Evolutionary conservation across 2,329 filamentous ascomycete genomes (phyloP), one percentile per base, ranked within the genome.

Genomic region (Graphilbum fragrans): DNA sequence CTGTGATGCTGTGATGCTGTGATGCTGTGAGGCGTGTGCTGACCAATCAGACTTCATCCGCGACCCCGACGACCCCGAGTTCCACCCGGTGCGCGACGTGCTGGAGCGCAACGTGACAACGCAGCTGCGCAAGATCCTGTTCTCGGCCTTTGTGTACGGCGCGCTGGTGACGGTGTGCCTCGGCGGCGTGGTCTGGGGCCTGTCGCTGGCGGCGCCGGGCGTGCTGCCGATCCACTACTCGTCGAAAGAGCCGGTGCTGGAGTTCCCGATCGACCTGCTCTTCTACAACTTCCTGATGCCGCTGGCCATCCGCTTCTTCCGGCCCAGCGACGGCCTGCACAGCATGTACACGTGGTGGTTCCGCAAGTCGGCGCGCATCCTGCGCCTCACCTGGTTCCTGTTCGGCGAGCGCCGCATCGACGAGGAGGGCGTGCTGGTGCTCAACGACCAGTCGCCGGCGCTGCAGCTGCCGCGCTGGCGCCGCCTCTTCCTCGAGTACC

Each of bases 241-340:
- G 3, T 90, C 86, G 1, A 90, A 88, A 48, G 85, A 94, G 51
- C 88, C 92, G 0, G 82, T 94, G 0, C 68, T 96, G 37, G 92
- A 96, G 56, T 96, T 98, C 49, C 92, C 92, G 0, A 77, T 94
- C 46, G 90, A 98, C 55, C 69, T 98, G 2, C 67, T 98, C 16
- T 92, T 96, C 57, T 98, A 95, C 70, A 96, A 96, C 60, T 94
- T 95, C 58, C 66, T 95, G 37, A 92, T 95, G 69, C 92, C 92
- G 0, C 64, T 94, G 38, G 80, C 88, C 12, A 77, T 96, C 50
- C 82, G 77, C 51, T 80, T 86, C 51, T 81, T 94, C 60, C 85
- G 83, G 55, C 88, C 90, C 2, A 86, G 85, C 39, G 83, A 94
- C 54, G 82, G 77, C 1, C 66, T 98, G 3, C 83, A 94, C 51